These are phyloP conservation scores for Fusarium sp. DNA, from an alignment of 2,329 filamentous ascomycete genomes.

Conservation along the genomic window DNA sequence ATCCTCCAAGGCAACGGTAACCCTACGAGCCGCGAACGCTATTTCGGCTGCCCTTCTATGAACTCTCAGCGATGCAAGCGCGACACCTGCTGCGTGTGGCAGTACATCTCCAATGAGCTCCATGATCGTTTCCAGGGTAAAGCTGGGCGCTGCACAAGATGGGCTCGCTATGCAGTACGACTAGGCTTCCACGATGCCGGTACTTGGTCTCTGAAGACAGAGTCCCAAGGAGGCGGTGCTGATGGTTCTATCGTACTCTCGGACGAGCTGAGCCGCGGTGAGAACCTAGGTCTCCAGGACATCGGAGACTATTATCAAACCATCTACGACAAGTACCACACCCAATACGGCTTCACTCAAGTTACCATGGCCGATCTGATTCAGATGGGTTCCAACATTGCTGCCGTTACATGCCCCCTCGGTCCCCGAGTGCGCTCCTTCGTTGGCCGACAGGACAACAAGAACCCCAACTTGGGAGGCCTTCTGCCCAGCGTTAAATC, in stretches of 20 bases:
- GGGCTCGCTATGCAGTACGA: conserved; percentile 61
- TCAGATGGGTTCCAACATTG: conserved; percentile 66
- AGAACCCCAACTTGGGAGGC: conserved; percentile 55
- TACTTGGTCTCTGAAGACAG: conserved; percentile 58
- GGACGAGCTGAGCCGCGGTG: conserved; percentile 55
- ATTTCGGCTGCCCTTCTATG: conserved; percentile 46
- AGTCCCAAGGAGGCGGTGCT: conserved; percentile 59
- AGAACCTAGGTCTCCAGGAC: conserved; percentile 64
- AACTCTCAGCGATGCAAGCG: conserved; percentile 49
- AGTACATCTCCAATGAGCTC: conserved; percentile 60
- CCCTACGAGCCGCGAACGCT: conserved; percentile 46
- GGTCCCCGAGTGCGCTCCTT: conserved; percentile 65
- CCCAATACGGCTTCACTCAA: conserved; percentile 50
- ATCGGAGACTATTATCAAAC: conserved; percentile 58
- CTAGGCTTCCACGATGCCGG: conserved; percentile 66
- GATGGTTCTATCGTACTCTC: conserved; percentile 62
- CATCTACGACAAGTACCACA: conserved; percentile 59
- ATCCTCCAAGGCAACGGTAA: conserved; percentile 54
- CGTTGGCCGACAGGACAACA: conserved; percentile 65
- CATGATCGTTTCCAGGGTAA: conserved; percentile 54
- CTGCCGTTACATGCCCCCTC: conserved; percentile 62
- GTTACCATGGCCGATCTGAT: conserved; percentile 69
- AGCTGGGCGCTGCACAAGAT: conserved; percentile 59
- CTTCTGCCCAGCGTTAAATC: conserved; percentile 61
- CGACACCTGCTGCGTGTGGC: conserved; percentile 63